phyloP scores from a whole-genome alignment of 1,284 basidiomycete genomes.

The Vanrija sp. region DNA sequence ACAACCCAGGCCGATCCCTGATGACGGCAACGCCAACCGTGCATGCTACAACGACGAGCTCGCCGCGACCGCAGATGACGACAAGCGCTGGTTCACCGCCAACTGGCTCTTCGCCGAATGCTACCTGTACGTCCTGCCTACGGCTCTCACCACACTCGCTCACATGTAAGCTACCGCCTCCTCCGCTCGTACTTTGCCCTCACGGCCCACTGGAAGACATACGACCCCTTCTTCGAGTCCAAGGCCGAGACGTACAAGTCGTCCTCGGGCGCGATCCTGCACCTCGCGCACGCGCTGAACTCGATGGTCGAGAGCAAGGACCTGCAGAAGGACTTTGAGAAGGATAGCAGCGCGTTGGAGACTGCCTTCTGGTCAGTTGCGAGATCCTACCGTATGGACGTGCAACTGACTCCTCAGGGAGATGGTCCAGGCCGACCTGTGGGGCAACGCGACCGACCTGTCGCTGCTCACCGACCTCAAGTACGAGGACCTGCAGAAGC shows the following conservation, averaged over 20 bases:
- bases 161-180: constrained; percentile 67
- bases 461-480: constrained; percentile 49
- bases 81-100: constrained; percentile 81
- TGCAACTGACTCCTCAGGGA: constrained; percentile 24
- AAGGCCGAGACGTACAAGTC: constrained; percentile 81
- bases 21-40: constrained; percentile 67
- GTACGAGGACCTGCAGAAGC: constrained; percentile 69
- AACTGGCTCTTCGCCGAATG: constrained; percentile 95
- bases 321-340: constrained; percentile 29
- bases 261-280: constrained; percentile 71
- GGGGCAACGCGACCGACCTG: constrained; percentile 51
- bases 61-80: constrained; percentile 53
- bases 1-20: constrained; percentile 58
- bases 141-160: constrained; percentile 40
- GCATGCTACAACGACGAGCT: constrained; percentile 73
- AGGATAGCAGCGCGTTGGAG: constrained; percentile 37
- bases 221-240: constrained; percentile 79
- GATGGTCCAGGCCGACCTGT: constrained; percentile 49
- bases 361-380: constrained; percentile 44
- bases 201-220: constrained; percentile 68
- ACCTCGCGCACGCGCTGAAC: constrained; percentile 44
- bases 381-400: no score
- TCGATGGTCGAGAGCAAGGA: constrained; percentile 27
- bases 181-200: constrained; percentile 70
- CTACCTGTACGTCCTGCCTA: constrained; percentile 49